phyloP scores from a whole-genome alignment of 2,329 filamentous ascomycete genomes.

The Coniochaeta ligniaria region DNA sequence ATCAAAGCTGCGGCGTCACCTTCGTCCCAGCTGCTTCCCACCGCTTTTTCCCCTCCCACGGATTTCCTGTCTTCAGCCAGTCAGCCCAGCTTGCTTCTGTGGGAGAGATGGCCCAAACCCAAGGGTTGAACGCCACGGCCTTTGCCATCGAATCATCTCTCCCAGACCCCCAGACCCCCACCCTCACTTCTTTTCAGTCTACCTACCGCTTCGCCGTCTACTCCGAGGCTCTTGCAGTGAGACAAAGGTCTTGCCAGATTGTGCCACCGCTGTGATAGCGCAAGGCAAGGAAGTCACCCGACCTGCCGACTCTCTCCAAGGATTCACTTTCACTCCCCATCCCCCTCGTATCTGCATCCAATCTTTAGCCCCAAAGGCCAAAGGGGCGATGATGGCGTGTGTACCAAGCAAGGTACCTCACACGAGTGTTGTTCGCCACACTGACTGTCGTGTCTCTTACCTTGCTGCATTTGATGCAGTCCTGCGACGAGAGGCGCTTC shows the following conservation, averaged over 20 bases:
- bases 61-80: conserved; percentile 1
- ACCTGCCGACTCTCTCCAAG: background rate
- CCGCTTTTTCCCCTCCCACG: background rate
- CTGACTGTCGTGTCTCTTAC: background rate
- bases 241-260: background rate
- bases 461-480: background rate
- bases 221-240: background rate
- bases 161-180: background rate
- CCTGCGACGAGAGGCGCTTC: background rate
- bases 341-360: background rate
- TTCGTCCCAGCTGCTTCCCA: conserved; percentile 4
- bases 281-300: background rate
- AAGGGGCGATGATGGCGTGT: background rate
- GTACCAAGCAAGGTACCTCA: background rate
- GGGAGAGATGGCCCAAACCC: background rate
- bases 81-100: background rate
- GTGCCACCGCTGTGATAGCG: background rate
- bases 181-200: background rate
- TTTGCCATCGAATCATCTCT: background rate
- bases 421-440: background rate
- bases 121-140: background rate
- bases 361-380: background rate
- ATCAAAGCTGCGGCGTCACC: background rate
- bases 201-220: background rate
- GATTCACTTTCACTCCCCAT: background rate